These are phyloP conservation scores for Mallotus japonicus DNA, from an alignment of 441 rosid genomes.

Conservation along the genomic window DNA sequence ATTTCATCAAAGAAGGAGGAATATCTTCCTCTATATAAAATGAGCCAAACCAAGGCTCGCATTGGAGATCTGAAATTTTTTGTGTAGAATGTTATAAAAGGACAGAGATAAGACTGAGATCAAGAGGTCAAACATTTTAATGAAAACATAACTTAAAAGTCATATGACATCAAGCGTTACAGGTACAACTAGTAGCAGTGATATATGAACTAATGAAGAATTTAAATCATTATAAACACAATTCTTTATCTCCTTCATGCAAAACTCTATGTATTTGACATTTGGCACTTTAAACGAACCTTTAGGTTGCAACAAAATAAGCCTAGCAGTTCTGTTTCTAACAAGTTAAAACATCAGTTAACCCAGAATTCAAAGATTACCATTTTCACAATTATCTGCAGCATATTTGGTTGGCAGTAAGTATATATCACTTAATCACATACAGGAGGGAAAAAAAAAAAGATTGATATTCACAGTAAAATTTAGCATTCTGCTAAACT, in stretches of 20 bases:
- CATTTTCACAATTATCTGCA: background rate
- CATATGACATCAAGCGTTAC: background rate
- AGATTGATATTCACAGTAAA: no score
- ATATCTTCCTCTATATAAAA: conserved; percentile 69
- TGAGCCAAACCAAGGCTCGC: conserved; percentile 95
- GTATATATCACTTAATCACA: background rate
- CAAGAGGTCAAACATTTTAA: conserved; percentile 11
- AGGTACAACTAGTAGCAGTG: background rate
- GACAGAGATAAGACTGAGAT: conserved; percentile 10
- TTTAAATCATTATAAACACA: background rate
- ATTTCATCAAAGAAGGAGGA: conserved; percentile 60
- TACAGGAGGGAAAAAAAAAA: background rate
- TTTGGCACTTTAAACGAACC: no score
- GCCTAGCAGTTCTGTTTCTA: background rate
- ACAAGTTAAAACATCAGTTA: background rate
- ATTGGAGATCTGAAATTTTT: conserved; percentile 48
- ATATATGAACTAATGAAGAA: background rate
- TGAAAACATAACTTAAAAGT: background rate
- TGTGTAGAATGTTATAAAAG: conserved; percentile 2
- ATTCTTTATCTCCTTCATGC: no score
- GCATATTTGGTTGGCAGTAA: background rate
- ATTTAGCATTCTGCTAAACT: background rate
- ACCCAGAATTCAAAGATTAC: background rate
- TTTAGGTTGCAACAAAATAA: no score
- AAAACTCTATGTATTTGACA: no score